Conservation (phyloP, 345 rosid genomes). For the Isatis tinctoria region DNA sequence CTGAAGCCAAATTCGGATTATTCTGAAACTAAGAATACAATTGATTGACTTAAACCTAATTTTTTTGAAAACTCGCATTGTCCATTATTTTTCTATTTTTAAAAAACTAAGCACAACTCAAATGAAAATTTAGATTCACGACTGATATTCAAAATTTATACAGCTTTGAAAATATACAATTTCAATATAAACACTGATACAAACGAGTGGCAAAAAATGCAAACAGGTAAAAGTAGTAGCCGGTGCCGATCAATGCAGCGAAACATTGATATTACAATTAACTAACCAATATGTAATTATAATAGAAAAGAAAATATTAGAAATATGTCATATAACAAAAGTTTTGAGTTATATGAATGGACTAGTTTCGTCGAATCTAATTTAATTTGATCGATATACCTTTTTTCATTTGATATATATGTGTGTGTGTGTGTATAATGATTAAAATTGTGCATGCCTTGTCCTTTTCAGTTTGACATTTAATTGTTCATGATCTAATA, state of each 20-base stretch:
- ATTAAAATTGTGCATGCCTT: slow-evolving; percentile 31
- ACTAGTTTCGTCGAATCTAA: slow-evolving; percentile 13
- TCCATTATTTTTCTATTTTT: neutral
- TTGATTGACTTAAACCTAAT: neutral
- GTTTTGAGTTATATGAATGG: neutral
- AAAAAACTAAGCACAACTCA: neutral
- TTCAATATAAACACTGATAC: neutral
- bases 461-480: slow-evolving; percentile 13
- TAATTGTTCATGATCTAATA: neutral
- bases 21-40: neutral
- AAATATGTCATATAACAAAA: neutral
- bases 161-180: neutral
- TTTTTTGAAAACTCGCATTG: neutral
- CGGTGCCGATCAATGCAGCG: neutral
- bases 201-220: neutral
- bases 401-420: neutral
- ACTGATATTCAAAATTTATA: neutral
- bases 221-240: neutral
- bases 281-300: neutral
- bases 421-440: neutral
- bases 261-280: neutral
- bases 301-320: neutral
- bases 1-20: neutral
- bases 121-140: neutral
- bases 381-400: neutral